Evolutionary conservation across 2,329 filamentous ascomycete genomes (phyloP).

Genomic region (Cytospora mali): DNA sequence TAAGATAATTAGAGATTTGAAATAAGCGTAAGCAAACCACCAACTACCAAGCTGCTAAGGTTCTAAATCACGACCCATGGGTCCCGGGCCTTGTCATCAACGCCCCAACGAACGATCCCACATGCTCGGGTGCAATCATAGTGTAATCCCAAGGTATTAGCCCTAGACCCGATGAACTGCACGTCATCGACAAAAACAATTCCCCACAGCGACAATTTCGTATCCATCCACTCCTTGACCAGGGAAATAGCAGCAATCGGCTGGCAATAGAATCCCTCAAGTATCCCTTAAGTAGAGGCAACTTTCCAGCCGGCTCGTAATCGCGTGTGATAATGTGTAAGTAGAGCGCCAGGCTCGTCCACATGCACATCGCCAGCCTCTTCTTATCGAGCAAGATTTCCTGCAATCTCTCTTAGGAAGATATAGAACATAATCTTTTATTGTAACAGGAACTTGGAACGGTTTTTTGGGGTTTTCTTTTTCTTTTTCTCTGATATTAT

Average conservation of each 20-base stretch:
- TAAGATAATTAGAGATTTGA: no score
- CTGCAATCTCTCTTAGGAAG: slow-evolving; percentile 19
- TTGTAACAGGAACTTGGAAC: no score
- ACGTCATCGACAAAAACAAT: no score
- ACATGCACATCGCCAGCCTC: slow-evolving; percentile 41
- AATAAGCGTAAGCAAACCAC: no score
- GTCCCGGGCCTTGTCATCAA: background rate
- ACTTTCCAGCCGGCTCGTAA: slow-evolving; percentile 46
- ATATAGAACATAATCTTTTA: no score
- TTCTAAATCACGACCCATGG: background rate
- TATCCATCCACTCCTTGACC: slow-evolving; percentile 38
- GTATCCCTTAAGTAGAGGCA: slow-evolving; percentile 44
- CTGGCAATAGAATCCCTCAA: slow-evolving; percentile 37
- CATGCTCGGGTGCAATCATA: slow-evolving; percentile 42
- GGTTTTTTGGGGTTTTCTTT: no score
- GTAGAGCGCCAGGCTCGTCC: slow-evolving; percentile 41
- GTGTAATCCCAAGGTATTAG: slow-evolving; percentile 38
- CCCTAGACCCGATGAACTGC: no score
- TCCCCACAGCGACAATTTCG: no score
- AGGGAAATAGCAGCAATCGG: background rate
- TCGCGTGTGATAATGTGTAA: slow-evolving; percentile 43
- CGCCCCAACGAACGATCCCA: slow-evolving; percentile 35
- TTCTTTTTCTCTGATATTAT: no score
- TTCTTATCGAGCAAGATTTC: slow-evolving; percentile 38
- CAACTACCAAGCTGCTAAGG: no score